Evolutionary conservation across 176 grass and related monocot species (phyloP), one percentile per base, ranked within the genome.

Genomic region (Oryza meyeriana): DNA sequence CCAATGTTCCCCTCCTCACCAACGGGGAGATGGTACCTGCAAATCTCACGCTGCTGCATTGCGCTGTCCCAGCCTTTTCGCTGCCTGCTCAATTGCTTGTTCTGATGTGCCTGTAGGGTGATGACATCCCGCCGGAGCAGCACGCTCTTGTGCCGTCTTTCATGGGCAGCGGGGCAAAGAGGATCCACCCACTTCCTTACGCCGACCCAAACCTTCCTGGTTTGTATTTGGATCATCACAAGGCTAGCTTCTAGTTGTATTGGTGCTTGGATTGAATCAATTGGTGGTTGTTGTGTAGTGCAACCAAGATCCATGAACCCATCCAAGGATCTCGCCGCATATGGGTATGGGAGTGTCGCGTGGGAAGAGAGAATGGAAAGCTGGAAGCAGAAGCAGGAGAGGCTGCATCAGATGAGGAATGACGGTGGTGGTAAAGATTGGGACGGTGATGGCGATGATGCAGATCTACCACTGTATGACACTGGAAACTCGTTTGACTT

Each of bases 271-370:
- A 59, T 59, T 55, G 50, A 55, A 25, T 22, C 58, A 1, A 85
- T 18, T 45, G 6, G 27, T 40, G 7, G 17, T 50, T 71, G 18
- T 3, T 14, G 8, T 85, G 86, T 83, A 98, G 95, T 94, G 70
- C 92, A 91, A 98, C 90, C 90, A 16, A 89, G 92, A 91, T 91
- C 95, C 36, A 94, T 98, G 95, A 92, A 98, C 79, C 95, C 92
- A 52, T 98, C 92, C 45, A 98, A 94, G 90, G 95, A 93, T 74
- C 88, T 94, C 12, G 95, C 84, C 17, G 92, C 92, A 25, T 98
- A 94, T 64, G 92, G 95, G 22, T 98, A 98, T 38, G 95, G 95
- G 32, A 94, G 95, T 72, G 92, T 98, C 28, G 95, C 95, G n/a
- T 94, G 95, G 95, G 91, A 91, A 74, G 88, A 94, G 68, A 75